A percentile compares a stretch with the other conserved stretches of the same genome.
phyloP scores from a whole-genome alignment of 2,329 filamentous ascomycete species.

The Cladophialophora yegresii region DNA sequence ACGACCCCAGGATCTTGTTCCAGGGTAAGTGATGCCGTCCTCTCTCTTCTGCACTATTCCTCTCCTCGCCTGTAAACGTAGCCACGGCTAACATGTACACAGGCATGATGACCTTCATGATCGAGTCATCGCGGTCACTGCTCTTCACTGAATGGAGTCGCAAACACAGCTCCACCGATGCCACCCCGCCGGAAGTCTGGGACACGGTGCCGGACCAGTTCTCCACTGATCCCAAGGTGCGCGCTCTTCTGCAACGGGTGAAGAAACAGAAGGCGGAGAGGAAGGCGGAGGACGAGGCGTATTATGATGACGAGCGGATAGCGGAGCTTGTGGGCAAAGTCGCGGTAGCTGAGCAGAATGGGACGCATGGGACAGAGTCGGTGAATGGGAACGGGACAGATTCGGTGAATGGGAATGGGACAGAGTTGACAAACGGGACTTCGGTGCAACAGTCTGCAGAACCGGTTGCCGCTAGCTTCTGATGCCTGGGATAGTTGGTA shows the following conservation, averaged over 20 bases:
- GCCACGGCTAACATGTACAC: neutral
- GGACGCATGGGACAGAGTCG: neutral
- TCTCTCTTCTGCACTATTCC: too few species aligned
- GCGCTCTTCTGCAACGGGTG: slow-evolving; percentile 10
- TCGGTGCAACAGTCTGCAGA: neutral
- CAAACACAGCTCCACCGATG: slow-evolving; percentile 2
- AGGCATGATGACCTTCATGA: slow-evolving; percentile 15
- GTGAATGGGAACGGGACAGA: too few species aligned
- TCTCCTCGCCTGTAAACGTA: neutral
- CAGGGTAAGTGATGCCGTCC: slow-evolving; percentile 1
- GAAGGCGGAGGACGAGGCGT: slow-evolving; percentile 9
- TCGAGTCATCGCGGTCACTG: slow-evolving; percentile 9
- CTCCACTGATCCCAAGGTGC: slow-evolving; percentile 11
- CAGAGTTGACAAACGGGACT: neutral
- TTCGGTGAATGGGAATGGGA: too few species aligned
- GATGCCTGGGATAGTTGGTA: neutral
- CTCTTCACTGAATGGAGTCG: slow-evolving; percentile 14
- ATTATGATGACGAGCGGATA: slow-evolving; percentile 6
- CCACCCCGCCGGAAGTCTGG: slow-evolving; percentile 9
- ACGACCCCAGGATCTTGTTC: slow-evolving; percentile 10
- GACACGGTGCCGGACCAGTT: slow-evolving; percentile 12
- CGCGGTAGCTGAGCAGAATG: slow-evolving; percentile 2
- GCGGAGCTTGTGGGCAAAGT: slow-evolving; percentile 9
- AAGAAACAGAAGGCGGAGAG: slow-evolving; percentile 11
- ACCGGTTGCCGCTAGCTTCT: neutral